Evolutionary conservation across 148 eudicot species (phyloP).

Genomic region (Bassia scoparia): DNA sequence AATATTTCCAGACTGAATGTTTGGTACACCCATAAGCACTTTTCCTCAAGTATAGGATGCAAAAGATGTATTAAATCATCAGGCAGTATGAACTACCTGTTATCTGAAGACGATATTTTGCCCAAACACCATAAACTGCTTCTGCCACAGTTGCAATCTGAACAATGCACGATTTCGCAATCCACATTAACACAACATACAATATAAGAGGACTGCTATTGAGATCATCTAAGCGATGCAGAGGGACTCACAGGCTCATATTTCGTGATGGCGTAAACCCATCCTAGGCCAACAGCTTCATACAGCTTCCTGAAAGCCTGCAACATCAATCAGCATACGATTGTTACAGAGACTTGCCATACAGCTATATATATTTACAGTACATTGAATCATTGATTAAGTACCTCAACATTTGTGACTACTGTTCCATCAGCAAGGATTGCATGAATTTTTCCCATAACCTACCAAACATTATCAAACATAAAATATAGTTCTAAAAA

Average conservation of each 20-base stretch:
- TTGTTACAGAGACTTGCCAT: background rate
- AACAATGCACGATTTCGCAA: conserved; percentile 2
- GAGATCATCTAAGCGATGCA: conserved; percentile 4
- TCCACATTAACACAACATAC: background rate
- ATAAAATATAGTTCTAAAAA: too few species aligned
- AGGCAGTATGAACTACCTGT: conserved; percentile 47
- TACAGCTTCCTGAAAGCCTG: conserved; percentile 88
- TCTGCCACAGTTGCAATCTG: conserved; percentile 80
- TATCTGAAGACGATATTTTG: conserved; percentile 80
- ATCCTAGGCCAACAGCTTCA: conserved; percentile 94
- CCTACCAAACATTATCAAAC: conserved; percentile 33
- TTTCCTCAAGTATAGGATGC: background rate
- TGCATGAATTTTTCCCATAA: conserved; percentile 95
- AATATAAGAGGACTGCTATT: background rate
- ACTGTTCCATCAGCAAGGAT: conserved; percentile 80
- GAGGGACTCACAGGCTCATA: conserved; percentile 77
- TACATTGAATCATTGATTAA: background rate
- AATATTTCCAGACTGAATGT: background rate
- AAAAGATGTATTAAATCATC: too few species aligned
- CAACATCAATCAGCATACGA: background rate
- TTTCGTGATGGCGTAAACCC: conserved; percentile 92
- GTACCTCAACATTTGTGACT: conserved; percentile 87
- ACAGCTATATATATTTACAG: background rate
- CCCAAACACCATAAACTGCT: conserved; percentile 80
- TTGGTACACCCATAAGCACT: too few species aligned